A percentile compares a stretch with the other conserved stretches of the same genome.
These are phyloP conservation scores for Nakaseomyces nivariensis DNA, from an alignment of 1,139 yeast genomes.

Conservation along the genomic window DNA sequence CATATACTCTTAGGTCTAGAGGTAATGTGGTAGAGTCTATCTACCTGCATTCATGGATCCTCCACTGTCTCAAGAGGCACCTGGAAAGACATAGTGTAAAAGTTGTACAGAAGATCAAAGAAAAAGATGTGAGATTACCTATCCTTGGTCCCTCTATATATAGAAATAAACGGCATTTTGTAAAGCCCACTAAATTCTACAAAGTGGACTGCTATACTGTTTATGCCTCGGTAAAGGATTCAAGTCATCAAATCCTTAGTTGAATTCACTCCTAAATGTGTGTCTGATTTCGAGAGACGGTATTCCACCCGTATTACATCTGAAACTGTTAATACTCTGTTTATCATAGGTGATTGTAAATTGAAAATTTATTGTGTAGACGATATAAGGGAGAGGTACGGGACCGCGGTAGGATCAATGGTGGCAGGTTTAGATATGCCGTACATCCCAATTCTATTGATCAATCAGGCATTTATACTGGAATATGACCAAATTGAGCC, in stretches of 20 bases:
- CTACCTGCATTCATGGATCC: conserved; percentile 1
- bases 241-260: conserved; percentile 15
- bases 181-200: conserved; percentile 14
- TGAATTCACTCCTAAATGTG: conserved; percentile 19
- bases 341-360: conserved; percentile 14
- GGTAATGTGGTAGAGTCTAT: background rate
- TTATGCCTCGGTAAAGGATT: conserved; percentile 16
- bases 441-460: conserved; percentile 10
- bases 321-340: conserved; percentile 14
- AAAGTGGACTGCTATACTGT: conserved; percentile 13
- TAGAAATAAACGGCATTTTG: conserved; percentile 11
- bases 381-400: conserved; percentile 4
- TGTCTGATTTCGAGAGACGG: conserved; percentile 14
- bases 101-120: conserved; percentile 1
- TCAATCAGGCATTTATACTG: conserved; percentile 12
- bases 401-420: background rate
- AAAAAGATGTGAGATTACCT: conserved; percentile 6
- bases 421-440: background rate
- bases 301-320: conserved; percentile 15
- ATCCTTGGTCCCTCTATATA: conserved; percentile 8
- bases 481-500: conserved; percentile 18
- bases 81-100: background rate
- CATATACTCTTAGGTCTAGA: background rate
- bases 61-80: background rate
- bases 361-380: conserved; percentile 7